Evolutionary conservation across 192 early-diverging fungal species (phyloP).

Genomic region (Phycomyces blakesleeanus): DNA sequence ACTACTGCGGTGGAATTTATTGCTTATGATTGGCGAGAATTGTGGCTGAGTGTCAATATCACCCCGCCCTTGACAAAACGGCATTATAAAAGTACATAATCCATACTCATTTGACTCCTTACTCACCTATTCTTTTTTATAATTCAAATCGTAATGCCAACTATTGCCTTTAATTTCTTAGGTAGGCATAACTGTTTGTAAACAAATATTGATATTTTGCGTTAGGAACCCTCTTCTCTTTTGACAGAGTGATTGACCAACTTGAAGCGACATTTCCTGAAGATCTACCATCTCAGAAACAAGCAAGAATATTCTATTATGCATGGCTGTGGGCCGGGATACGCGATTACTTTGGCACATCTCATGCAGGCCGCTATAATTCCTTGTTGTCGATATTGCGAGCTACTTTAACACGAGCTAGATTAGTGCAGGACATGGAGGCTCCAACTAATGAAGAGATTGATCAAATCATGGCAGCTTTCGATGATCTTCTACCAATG

Average conservation of each 20-base stretch:
- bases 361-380: slow-evolving; percentile 23
- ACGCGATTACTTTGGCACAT: slow-evolving; percentile 24
- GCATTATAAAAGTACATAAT: background rate
- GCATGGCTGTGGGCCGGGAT: slow-evolving; percentile 18
- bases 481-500: slow-evolving; percentile 10
- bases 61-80: no score
- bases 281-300: background rate
- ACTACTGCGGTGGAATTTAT: background rate
- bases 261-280: background rate
- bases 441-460: background rate
- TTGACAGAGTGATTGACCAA: slow-evolving; percentile 16
- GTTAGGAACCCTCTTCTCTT: slow-evolving; percentile 21
- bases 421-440: background rate
- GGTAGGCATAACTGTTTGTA: slow-evolving; percentile 1
- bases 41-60: background rate
- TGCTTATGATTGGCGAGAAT: background rate
- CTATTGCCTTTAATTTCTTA: slow-evolving; percentile 29
- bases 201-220: background rate
- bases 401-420: background rate
- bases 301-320: slow-evolving; percentile 8
- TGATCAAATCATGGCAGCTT: slow-evolving; percentile 16
- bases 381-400: slow-evolving; percentile 16
- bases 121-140: background rate
- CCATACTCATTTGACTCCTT: background rate
- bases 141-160: slow-evolving; percentile 18